Base-by-base conservation (phyloP, 1,284 basidiomycete species). In the Pholiota adiposa region DNA sequence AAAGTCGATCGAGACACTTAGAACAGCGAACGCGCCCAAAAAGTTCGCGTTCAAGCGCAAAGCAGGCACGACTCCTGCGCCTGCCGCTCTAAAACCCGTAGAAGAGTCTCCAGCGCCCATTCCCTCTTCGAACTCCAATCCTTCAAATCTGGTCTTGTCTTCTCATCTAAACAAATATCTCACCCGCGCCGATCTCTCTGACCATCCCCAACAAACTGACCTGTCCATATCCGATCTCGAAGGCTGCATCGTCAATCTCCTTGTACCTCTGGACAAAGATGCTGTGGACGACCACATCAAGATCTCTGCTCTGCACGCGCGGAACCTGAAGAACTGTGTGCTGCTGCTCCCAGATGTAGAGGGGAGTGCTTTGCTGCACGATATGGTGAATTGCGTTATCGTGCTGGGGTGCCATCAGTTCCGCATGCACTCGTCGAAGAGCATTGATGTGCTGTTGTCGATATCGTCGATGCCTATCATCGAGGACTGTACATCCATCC, bases 321-420 rank as follows among this genome's bases (percentile, higher is more conserved):
- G 76, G 27, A 80, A 82, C 60, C 67, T 88, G 46, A 76, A 70
- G 16, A 76, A 85, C 63, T 85, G 80, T 27, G 69, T 93, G 1
- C 67, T 94, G 18, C 67, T 94, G 9, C 76, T 92, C 3, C 89
- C 90, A 0, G 64, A 71, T 7, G 77, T 93, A 44, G 69, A 81
- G 2, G 90, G 92, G 1, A 93, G 91, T 65, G 83, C 88, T 6
- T 76, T 94, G 59, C 72, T 93, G 1, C 85, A 90, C 63, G 81
- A 87, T 61, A 54, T 93, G 19, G 72, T 72, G 4, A 71, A 79
- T 29, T 91, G 88, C 63, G 73, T 86, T 6, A 72, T 94, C n/a
- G 82, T 84, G 16, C 75, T 90, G 3, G 86, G 84, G 2, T 90
- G 88, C 66, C 92, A 92, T 72, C 92, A 94, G 92, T 92, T 93